Conservation (phyloP, 257 asterid genomes). For the Datura wrightii region DNA sequence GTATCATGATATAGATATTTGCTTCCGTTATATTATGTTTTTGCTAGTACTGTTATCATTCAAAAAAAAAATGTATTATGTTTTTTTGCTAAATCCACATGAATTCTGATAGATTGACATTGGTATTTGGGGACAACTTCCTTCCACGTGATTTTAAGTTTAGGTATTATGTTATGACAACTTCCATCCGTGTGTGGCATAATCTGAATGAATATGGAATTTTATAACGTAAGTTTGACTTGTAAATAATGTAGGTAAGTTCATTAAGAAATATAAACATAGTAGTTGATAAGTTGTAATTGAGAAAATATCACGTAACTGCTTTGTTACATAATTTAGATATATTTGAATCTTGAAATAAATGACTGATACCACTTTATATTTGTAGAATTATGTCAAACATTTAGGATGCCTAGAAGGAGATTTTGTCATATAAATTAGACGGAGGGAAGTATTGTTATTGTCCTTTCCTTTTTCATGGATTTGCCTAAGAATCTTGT, state of each 20-base stretch:
- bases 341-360: background rate
- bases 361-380: background rate
- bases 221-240: background rate
- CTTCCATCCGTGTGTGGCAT: background rate
- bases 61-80: too few species aligned
- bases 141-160: background rate
- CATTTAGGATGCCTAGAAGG: background rate
- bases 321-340: background rate
- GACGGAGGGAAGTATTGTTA: background rate
- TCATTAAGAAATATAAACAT: background rate
- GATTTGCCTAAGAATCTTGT: background rate
- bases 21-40: background rate
- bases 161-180: background rate
- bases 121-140: background rate
- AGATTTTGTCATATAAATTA: background rate
- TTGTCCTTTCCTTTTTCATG: background rate
- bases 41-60: background rate
- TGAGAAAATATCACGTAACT: background rate
- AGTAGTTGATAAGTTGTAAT: background rate
- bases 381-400: background rate
- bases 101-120: background rate
- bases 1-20: constrained; percentile 5
- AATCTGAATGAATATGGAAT: background rate
- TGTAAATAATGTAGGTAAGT: background rate
- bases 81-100: background rate